A percentile compares a stretch with the other conserved stretches of the same genome.
Evolutionary conservation across 805 yeast species (phyloP).

Genomic region (Ogataea trehaloabstinens): DNA sequence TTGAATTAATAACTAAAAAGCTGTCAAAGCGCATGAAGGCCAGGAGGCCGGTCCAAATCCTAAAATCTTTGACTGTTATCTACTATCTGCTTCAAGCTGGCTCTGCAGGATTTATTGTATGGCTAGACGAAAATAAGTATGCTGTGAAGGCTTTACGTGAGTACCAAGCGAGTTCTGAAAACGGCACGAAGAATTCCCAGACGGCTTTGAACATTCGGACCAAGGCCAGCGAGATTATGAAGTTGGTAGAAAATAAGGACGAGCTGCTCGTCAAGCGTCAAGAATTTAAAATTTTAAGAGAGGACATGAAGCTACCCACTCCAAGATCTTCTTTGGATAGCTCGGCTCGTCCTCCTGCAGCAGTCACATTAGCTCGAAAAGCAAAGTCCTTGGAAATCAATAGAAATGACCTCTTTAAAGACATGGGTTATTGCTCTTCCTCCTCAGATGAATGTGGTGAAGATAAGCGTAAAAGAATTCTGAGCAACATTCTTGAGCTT

Average conservation of each 20-base stretch:
- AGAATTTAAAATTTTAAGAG: conserved; percentile 39
- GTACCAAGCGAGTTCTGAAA: conserved; percentile 26
- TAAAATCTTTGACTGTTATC: conserved; percentile 53
- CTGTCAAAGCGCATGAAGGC: conserved; percentile 40
- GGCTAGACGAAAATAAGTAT: conserved; percentile 44
- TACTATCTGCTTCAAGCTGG: conserved; percentile 54
- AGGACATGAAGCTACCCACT: conserved; percentile 37
- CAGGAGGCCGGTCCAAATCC: conserved; percentile 37
- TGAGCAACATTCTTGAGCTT: conserved; percentile 19
- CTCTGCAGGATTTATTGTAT: conserved; percentile 45
- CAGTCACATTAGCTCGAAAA: conserved; percentile 3
- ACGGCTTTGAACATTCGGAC: conserved; percentile 35
- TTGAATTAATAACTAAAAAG: conserved; percentile 38
- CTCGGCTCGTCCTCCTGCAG: conserved; percentile 24
- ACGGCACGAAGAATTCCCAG: conserved; percentile 17
- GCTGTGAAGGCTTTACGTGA: conserved; percentile 27
- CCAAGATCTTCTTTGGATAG: conserved; percentile 26
- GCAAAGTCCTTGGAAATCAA: conserved; percentile 31
- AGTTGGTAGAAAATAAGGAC: conserved; percentile 31
- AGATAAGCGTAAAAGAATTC: conserved; percentile 9
- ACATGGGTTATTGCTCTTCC: conserved; percentile 11
- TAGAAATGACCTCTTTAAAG: conserved; percentile 20
- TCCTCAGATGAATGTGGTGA: conserved; percentile 17
- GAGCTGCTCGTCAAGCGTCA: conserved; percentile 39
- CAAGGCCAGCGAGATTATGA: conserved; percentile 36